Evolutionary conservation across 768 basidiomycete genomes (phyloP).

Genomic region (Suillus hirtellus): DNA sequence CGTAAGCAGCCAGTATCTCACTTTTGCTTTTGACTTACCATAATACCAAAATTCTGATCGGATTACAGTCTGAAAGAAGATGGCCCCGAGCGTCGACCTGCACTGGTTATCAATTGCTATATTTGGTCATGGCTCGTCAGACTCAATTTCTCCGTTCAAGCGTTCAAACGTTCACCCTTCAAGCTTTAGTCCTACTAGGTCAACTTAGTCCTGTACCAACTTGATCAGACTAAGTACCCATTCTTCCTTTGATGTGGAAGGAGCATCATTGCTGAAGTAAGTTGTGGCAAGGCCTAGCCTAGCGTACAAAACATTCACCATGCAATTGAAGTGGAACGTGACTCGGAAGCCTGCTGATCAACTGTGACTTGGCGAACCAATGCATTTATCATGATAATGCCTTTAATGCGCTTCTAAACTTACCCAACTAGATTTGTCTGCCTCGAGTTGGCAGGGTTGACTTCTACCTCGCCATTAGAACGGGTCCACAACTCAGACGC

Average conservation of each 20-base stretch:
- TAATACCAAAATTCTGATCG: not conserved
- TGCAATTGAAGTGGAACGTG: not conserved
- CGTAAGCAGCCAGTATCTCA: not conserved
- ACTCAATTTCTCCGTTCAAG: too few relatives aligned
- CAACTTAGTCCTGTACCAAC: not conserved
- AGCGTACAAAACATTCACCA: not conserved
- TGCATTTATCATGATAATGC: not conserved
- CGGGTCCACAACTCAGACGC: not conserved
- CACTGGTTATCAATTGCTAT: conserved; percentile 3
- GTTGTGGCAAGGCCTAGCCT: not conserved
- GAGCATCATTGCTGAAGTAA: not conserved
- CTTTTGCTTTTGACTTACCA: not conserved
- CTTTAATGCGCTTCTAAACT: not conserved
- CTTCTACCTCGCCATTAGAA: not conserved
- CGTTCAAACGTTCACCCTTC: too few relatives aligned
- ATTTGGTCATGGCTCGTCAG: not conserved
- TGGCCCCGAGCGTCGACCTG: not conserved
- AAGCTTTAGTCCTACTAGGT: not conserved
- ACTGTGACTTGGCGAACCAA: not conserved
- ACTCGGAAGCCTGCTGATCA: not conserved
- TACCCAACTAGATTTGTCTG: not conserved
- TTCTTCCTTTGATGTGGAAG: not conserved
- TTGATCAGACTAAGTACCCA: not conserved
- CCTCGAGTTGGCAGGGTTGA: not conserved
- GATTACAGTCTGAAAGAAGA: not conserved